Evolutionary conservation across 352 stramenopile species (phyloP), one percentile per base, ranked within the genome.

Genomic region (Plasmopara muralis): DNA sequence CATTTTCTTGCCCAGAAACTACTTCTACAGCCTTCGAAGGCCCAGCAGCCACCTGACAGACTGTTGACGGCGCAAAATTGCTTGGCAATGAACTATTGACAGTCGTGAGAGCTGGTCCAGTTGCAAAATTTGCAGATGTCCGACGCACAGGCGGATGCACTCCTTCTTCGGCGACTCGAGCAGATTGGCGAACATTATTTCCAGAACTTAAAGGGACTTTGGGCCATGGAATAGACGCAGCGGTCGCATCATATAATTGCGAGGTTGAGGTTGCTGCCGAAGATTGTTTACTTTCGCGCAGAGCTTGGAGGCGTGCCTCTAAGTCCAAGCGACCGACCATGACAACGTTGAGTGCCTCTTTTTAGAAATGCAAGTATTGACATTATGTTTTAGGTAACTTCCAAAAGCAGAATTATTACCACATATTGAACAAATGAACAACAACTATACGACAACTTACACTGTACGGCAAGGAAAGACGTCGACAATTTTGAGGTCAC

Each of bases 271-370:
- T 18, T 5, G 47, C 9, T 4, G 20, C 16, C 6, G 25, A 16
- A 38, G 28, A 40, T 16, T 60, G 57, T 46, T 70, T 73, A 16
- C 64, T 50, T 14, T 69, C 61, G 9, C 77, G 74, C 37, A 88
- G 42, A 12, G 74, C 75, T 31, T 66, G 72, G 51, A 88, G 54
- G 47, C 74, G 68, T 47, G 74, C 77, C 57, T 88, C 74, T 35
- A 88, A 59, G 60, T 86, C 75, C 43, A 81, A 49, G 7, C 70
- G 70, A 9, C 16, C 50, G 4, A 53, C 50, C 56, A 69, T 70
- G 20, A 25, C 20, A 25, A 25, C 20, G 20, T 25, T 25, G 20
- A 25, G 1, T 25, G 20, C 1, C 20, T 3, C 20, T 25, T 25
- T 25, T 25, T 25, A 25, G 20, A 25, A 25, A 25, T 25, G 20